phyloP scores from a whole-genome alignment of 306 rosid species.

The Ormosia semicastrata region DNA sequence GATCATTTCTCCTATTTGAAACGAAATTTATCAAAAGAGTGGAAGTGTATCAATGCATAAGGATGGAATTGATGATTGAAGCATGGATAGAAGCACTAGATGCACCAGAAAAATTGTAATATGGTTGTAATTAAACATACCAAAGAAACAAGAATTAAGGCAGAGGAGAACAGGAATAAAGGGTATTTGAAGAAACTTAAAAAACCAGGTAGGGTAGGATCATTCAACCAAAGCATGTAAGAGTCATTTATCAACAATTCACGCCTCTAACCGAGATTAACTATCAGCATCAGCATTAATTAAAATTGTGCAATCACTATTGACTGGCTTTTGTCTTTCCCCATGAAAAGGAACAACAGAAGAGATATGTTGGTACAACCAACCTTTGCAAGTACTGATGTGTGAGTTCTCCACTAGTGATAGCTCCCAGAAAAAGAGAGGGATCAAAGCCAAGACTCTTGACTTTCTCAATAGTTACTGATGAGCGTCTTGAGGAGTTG shows the following conservation, averaged over 20 bases:
- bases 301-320: background rate
- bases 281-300: background rate
- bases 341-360: background rate
- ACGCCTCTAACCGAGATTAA: background rate
- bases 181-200: background rate
- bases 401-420: slow-evolving; percentile 93
- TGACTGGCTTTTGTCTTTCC: background rate
- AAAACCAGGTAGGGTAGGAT: background rate
- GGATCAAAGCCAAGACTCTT: slow-evolving; percentile 84
- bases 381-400: slow-evolving; percentile 81
- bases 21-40: slow-evolving; percentile 7
- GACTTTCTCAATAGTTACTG: slow-evolving; percentile 74
- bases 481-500: slow-evolving; percentile 93
- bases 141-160: slow-evolving; percentile 12
- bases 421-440: slow-evolving; percentile 76
- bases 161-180: background rate
- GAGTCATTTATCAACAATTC: background rate
- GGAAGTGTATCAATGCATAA: slow-evolving; percentile 5
- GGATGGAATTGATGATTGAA: background rate
- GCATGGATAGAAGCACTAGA: background rate
- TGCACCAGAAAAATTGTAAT: background rate
- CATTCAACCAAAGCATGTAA: background rate
- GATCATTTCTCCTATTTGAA: slow-evolving; percentile 75
- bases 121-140: slow-evolving; percentile 13
- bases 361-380: background rate